Conservation (phyloP, 352 stramenopile genomes). For the Phytophthora quininea region DNA sequence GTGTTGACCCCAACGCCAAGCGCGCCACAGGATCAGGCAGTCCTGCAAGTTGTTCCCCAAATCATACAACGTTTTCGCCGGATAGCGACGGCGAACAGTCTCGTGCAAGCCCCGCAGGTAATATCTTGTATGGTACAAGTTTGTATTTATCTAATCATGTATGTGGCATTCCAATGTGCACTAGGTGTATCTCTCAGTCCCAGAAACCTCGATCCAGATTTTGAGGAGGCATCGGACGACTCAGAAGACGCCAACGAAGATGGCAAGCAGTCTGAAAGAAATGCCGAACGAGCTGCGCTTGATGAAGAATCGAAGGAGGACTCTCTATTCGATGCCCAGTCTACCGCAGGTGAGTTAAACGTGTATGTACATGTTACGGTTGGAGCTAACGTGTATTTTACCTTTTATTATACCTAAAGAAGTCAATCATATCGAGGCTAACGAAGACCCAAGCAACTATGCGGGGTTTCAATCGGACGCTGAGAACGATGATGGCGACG, state of each 20-base stretch:
- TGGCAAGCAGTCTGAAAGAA: neutral
- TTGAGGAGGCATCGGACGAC: neutral
- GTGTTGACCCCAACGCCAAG: too few relatives aligned
- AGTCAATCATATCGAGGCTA: neutral
- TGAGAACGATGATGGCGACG: constrained; percentile 10
- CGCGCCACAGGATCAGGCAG: too few relatives aligned
- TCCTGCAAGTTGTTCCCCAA: too few relatives aligned
- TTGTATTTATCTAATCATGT: neutral
- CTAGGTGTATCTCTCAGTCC: neutral
- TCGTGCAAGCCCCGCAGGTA: neutral
- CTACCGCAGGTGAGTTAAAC: neutral
- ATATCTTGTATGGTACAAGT: neutral
- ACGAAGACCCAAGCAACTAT: constrained; percentile 1
- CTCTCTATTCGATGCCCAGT: neutral
- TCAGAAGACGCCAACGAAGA: neutral
- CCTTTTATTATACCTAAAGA: neutral
- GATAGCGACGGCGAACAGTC: too few relatives aligned
- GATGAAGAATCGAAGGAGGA: neutral
- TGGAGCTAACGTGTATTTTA: neutral
- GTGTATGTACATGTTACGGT: neutral
- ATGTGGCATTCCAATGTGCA: neutral
- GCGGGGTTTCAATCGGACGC: constrained; percentile 11
- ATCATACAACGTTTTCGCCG: too few relatives aligned
- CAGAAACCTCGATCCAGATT: constrained; percentile 2
- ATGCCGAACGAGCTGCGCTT: neutral